Percentiles rank a stretch among this genome's conserved stretches.
Conservation (phyloP, 768 basidiomycete species). For the Leccinum uliginosum region DNA sequence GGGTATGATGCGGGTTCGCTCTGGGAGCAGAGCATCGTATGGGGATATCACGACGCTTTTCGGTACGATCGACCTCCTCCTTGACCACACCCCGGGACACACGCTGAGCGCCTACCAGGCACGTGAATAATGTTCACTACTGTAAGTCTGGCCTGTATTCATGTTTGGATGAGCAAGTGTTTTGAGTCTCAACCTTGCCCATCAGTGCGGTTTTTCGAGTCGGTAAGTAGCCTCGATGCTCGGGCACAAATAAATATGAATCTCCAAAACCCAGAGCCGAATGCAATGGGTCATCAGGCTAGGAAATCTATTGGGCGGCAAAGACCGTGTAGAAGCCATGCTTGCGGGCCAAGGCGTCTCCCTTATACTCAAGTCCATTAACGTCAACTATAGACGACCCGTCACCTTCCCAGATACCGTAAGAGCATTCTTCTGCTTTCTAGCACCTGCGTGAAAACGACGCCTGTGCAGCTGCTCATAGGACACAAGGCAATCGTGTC, state of each 20-base stretch:
- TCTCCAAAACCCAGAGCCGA: conserved; percentile 44
- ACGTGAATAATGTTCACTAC: conserved; percentile 77
- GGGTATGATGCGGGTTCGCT: conserved; percentile 66
- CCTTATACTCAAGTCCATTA: conserved; percentile 68
- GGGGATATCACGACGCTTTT: conserved; percentile 79
- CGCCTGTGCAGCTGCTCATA: conserved; percentile 48
- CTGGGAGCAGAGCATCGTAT: conserved; percentile 73
- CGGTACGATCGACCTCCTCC: conserved; percentile 38
- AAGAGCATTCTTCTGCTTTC: conserved; percentile 21
- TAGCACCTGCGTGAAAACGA: neutral
- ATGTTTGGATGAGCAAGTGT: neutral
- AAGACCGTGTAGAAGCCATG: conserved; percentile 51
- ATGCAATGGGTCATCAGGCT: conserved; percentile 63
- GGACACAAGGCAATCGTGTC: conserved; percentile 51
- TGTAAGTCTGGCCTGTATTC: conserved; percentile 34
- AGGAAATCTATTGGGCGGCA: conserved; percentile 57
- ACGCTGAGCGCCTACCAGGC: conserved; percentile 37
- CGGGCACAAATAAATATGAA: neutral
- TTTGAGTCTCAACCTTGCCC: neutral
- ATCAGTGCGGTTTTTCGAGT: conserved; percentile 67
- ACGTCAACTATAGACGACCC: conserved; percentile 62
- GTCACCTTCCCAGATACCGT: conserved; percentile 78
- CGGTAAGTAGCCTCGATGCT: conserved; percentile 35
- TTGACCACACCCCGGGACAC: no score
- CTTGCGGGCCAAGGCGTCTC: conserved; percentile 62